Percentiles rank a stretch among this genome's conserved stretches.
Evolutionary conservation across 805 yeast genomes (phyloP).

Genomic region (Yamadazyma takamatsuzukensis): DNA sequence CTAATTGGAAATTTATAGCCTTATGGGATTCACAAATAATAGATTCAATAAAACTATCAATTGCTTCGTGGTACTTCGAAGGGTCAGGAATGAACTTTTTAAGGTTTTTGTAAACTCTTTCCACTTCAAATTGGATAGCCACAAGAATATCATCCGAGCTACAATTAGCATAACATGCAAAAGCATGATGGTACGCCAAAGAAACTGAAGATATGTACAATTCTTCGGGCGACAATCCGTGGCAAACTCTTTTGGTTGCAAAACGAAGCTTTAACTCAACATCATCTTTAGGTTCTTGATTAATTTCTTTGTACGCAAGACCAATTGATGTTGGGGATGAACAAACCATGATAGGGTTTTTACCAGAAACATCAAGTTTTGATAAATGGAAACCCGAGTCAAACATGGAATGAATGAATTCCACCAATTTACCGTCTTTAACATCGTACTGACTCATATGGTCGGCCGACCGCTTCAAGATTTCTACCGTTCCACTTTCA

Average conservation of each 20-base stretch:
- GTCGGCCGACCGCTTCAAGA: too few relatives aligned
- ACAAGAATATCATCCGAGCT: conserved; percentile 69
- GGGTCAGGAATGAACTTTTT: conserved; percentile 12
- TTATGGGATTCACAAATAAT: conserved; percentile 65
- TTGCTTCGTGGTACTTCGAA: conserved; percentile 7
- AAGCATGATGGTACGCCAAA: conserved; percentile 63
- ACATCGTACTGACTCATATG: too few relatives aligned
- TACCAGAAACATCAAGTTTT: conserved; percentile 6
- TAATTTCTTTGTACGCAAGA: conserved; percentile 22
- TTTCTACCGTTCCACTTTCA: too few relatives aligned
- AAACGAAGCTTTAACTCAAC: conserved; percentile 17
- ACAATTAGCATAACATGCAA: conserved; percentile 63
- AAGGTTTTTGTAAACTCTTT: conserved; percentile 14
- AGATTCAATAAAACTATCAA: conserved; percentile 31
- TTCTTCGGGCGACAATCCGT: conserved; percentile 24
- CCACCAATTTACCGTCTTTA: conserved; percentile 38
- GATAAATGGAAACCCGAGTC: conserved; percentile 58
- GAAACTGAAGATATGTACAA: conserved; percentile 49
- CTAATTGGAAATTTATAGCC: conserved; percentile 70
- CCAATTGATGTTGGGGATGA: conserved; percentile 53
- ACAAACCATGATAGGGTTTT: conserved; percentile 29
- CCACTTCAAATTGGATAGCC: conserved; percentile 48
- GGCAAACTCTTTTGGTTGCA: conserved; percentile 14
- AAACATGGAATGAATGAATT: conserved; percentile 38
- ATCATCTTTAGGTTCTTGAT: conserved; percentile 7